Base-by-base conservation (phyloP, 495 filamentous ascomycete species). In the Penicillium waksmanii region DNA sequence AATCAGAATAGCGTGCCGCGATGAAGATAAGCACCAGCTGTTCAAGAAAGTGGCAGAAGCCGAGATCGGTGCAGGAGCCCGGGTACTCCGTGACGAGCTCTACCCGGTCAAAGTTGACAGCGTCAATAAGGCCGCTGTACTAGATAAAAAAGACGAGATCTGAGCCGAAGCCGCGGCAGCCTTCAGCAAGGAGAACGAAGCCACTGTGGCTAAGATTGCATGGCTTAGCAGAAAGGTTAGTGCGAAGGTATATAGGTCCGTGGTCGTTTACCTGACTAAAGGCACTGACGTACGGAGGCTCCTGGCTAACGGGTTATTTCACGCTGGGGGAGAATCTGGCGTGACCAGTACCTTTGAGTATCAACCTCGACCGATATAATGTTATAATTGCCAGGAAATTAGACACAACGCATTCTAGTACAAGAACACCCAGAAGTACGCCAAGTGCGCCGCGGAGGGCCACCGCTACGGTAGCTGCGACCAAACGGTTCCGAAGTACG, bases 221-320 rank as follows among this genome's bases (percentile, higher is more conserved):
- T 73, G 66, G 73, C 73, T 75, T 18, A 73, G 69, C 55, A 71
- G 49, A 1, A 72, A 71, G 59, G 63, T 72, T 3, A 40, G 0
- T 9, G 58, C 47, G 7, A 75, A 73, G 49, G 52, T 68, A 1
- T 71, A 73, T 66, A 58, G 70, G 18, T 75, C 65, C 5, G 72
- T 75, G 63, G 70, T 72, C 17, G 63, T 73, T 1, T 75, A 75
- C 53, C 55, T 73, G 0, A 75, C 70, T 9, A 75, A 66, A 62
- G 57, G 58, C 0, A 60, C 34, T 54, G 62, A 73, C 19, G 68
- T 63, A 23, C 61, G 47, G 60, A 66, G 65, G 53, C 65, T 72
- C 13, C 46, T 72, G 31, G 59, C 57, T 25, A 62, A 70, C n/a
- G 53, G 67, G 33, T 68, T 47, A 63, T 73, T 72, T 67, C n/a